Conservation (phyloP, 202 grass and related monocot species). For the Carex arenaria region DNA sequence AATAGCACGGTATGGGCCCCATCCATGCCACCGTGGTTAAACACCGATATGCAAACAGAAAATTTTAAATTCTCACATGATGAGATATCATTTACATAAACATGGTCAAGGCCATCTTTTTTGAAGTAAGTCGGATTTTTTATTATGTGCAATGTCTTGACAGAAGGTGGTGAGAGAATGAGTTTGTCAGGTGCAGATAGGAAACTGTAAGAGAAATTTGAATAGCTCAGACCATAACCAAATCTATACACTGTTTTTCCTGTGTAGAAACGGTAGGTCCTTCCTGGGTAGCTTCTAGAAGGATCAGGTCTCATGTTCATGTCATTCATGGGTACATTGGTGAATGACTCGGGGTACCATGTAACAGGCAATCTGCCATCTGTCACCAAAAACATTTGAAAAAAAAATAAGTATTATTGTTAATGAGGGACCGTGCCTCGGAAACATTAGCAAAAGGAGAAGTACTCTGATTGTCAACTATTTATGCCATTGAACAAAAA, state of each 20-base stretch:
- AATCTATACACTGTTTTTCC: conserved; percentile 67
- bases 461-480: background rate
- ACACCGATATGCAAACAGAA: conserved; percentile 44
- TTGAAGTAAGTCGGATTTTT: conserved; percentile 22
- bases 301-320: conserved; percentile 80
- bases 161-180: conserved; percentile 33
- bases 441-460: background rate
- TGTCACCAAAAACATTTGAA: conserved; percentile 23
- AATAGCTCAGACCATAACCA: conserved; percentile 85
- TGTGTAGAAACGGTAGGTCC: conserved; percentile 88
- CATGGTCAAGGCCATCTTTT: conserved; percentile 41
- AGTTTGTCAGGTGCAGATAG: conserved; percentile 35
- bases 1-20: conserved; percentile 59
- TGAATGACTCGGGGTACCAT: conserved; percentile 88
- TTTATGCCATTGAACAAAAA: background rate
- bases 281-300: conserved; percentile 66
- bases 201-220: conserved; percentile 59
- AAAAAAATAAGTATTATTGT: conserved; percentile 23
- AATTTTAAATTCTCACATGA: conserved; percentile 66
- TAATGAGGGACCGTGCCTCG: background rate
- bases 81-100: conserved; percentile 45
- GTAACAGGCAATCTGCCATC: conserved; percentile 64
- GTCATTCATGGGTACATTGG: conserved; percentile 67
- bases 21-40: conserved; percentile 57
- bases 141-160: conserved; percentile 27